Evolutionary conservation across 2,329 filamentous ascomycete species (phyloP), one percentile per base, ranked within the genome.

Genomic region (Stachybotrys echinatus): DNA sequence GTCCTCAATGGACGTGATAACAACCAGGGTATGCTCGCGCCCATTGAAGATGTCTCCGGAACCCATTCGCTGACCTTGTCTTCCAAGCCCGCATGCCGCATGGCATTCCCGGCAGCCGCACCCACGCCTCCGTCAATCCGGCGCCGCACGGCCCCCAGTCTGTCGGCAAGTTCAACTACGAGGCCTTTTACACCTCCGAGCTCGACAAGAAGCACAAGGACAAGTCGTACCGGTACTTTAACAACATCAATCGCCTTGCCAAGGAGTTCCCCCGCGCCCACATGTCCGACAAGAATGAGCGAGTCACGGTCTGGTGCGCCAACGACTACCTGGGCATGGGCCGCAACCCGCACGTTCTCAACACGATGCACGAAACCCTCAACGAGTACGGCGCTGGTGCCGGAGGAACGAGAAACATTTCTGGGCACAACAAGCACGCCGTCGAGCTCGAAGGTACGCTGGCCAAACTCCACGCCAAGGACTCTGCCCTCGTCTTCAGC

Each of bases 301-400:
- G 84, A 48, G 94, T 99, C 51, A 96, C 92, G 2, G 94, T 99
- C 21, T 99, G 94, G 94, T 99, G 94, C 77, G 95, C 92, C 66
- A 99, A 99, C 65, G 94, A 99, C 69, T 99, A 99, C 69, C 83
- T 99, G 18, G 94, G 94, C 60, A 99, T 99, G 94, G 92, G 94
- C 42, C 83, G 91, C 61, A 96, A 97, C 71, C 81, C 83, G 12
- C 78, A 89, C 47, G 94, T 99, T 12, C 74, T 99, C 62, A 84
- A 88, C 67, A 83, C 83, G 50, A 99, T 99, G 94, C 92, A 99
- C 67, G 81, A 94, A 66, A 96, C 92, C 3, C 75, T 99, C 42
- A 92, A 99, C 60, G 89, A 85, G 65, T 99, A 99, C 62, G 94
- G 94, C 52, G 90, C 94, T 31, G 94, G 94, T 52, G 94, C 94